Evolutionary conservation across 371 early-diverging fungal genomes (phyloP).

Genomic region (Mortierella sp.): DNA sequence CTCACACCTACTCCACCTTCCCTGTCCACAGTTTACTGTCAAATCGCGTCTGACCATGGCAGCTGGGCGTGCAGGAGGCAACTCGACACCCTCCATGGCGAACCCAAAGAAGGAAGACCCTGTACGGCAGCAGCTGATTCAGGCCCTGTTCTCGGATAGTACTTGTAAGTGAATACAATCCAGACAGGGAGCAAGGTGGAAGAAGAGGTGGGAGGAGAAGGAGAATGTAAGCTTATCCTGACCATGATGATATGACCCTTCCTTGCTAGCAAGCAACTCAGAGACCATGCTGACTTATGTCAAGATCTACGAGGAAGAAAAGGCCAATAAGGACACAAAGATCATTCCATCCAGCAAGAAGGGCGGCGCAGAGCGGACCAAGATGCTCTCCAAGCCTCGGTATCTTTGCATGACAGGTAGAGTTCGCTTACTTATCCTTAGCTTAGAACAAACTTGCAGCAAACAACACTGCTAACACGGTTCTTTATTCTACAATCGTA

Average conservation of each 20-base stretch:
- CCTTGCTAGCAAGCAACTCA: constrained; percentile 26
- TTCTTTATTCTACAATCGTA: no score
- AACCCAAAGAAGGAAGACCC: constrained; percentile 49
- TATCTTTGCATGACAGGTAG: constrained; percentile 55
- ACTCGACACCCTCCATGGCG: constrained; percentile 20
- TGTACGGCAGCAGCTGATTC: constrained; percentile 47
- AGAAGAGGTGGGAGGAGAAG: no score
- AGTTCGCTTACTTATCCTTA: no score
- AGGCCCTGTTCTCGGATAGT: constrained; percentile 47
- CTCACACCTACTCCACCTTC: no score
- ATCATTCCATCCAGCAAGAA: constrained; percentile 29
- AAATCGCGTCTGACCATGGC: constrained; percentile 10
- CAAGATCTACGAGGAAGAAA: constrained; percentile 54
- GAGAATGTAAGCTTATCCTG: neutral
- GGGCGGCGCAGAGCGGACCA: constrained; percentile 33
- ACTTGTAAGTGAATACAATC: constrained; percentile 26
- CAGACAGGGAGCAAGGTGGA: no score
- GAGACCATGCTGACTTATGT: constrained; percentile 52
- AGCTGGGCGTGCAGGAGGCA: constrained; percentile 21
- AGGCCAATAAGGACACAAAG: constrained; percentile 36
- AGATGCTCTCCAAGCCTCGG: constrained; percentile 49
- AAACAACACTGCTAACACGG: no score
- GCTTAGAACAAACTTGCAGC: no score
- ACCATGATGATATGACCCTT: neutral
- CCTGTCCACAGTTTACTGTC: no score